Evolutionary conservation across 2,329 filamentous ascomycete genomes (phyloP).

Genomic region (Didymella glomerata): DNA sequence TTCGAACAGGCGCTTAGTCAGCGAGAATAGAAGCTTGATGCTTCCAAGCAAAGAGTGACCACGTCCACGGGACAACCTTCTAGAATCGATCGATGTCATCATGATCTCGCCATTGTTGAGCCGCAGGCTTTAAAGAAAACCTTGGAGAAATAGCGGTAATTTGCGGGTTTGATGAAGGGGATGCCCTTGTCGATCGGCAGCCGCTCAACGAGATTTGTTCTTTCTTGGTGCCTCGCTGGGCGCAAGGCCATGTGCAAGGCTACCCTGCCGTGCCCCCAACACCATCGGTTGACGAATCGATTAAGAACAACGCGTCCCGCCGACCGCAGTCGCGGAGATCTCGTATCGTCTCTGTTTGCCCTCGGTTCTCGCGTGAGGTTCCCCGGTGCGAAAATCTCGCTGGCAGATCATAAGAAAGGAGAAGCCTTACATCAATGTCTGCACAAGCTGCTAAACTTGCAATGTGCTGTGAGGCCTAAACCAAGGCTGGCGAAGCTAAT

Average conservation of each 20-base stretch:
- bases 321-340: constrained; percentile 16
- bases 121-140: constrained; percentile 1
- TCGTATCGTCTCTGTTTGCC: constrained; percentile 19
- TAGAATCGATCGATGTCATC: constrained; percentile 10
- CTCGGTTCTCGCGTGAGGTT: constrained; percentile 17
- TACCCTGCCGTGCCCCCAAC: constrained; percentile 14
- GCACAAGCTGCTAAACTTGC: constrained; percentile 27
- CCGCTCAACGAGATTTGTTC: constrained; percentile 23
- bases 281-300: constrained; percentile 11
- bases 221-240: constrained; percentile 12
- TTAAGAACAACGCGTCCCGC: constrained; percentile 13
- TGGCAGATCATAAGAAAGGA: constrained; percentile 14
- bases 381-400: constrained; percentile 4
- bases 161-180: constrained; percentile 24
- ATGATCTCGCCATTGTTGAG: constrained; percentile 10
- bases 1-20: neutral
- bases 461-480: constrained; percentile 18
- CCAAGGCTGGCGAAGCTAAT: constrained; percentile 28
- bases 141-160: constrained; percentile 21
- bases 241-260: constrained; percentile 20
- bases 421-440: constrained; percentile 23
- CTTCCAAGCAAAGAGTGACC: constrained; percentile 5
- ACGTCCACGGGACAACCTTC: constrained; percentile 1
- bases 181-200: constrained; percentile 17
- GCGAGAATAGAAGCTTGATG: constrained; percentile 4